Base-by-base conservation (phyloP, 371 early-diverging fungal genomes). In the Rhizopus sp. region DNA sequence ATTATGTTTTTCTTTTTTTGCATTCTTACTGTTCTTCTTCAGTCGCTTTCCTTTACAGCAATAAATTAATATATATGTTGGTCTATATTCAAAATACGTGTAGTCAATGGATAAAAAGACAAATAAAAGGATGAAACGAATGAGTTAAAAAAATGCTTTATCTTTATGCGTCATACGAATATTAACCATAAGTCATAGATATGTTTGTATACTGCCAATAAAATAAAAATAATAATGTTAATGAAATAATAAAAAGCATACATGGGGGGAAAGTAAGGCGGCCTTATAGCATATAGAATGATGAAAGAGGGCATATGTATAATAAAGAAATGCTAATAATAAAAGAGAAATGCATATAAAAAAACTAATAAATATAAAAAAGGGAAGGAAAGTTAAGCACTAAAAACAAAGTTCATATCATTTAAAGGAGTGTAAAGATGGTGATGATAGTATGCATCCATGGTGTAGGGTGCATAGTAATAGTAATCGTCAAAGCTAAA, bases 381-480 rank as follows among this genome's bases (percentile, higher is more conserved):
- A 44, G 40, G 10, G 39, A 31, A 55, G 46, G 41, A 46, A 40
- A 59, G 45, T 60, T 60, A 60, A 55, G 62, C 55, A 42, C 62
- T 55, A 55, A 61, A 61, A 55, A 55, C 55, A 38, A 50, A 42
- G n/a, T 50, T 55, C 55, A 55, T 50, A 41, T 55, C 56, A 50
- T 29, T 59, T 40, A 54, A 60, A 60, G 62, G 51, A 61, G 50
- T 37, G 62, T 42, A 61, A 47, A 51, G 5, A 12, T n/a, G 55
- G 40, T 49, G 62, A 59, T 61, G 23, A 23, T 23, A 23, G 23
- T 23, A 23, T 23, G 23, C 23, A 23, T 23, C 23, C 23, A 23
- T 23, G 23, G 23, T 23, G 42, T n/a, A 42, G 29, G 17, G 7
- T 46, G 46, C 7, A 29, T n/a, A 8, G 46, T 23, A 23, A 23